These are phyloP conservation scores for Suillus brevipes DNA, from an alignment of 768 basidiomycete species.

Conservation along the genomic window DNA sequence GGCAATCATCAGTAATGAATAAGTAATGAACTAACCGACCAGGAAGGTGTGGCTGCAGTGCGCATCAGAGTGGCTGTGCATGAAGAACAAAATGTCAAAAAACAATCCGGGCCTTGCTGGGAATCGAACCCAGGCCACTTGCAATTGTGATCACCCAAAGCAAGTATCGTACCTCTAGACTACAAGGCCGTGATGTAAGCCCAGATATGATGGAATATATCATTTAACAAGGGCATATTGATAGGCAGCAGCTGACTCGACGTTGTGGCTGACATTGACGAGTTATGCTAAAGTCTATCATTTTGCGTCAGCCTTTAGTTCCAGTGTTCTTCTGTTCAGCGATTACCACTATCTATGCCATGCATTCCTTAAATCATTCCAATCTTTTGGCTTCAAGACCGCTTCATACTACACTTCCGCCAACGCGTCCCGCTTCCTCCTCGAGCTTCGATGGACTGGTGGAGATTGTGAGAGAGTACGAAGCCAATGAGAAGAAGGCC, in stretches of 20 bases:
- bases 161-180: conserved; percentile 39
- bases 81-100: neutral
- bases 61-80: no score
- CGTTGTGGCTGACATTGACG: neutral
- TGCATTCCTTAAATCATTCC: neutral
- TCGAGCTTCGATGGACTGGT: neutral
- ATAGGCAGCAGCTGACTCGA: neutral
- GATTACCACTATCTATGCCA: neutral
- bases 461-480: neutral
- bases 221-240: no score
- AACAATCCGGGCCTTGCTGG: conserved; percentile 34
- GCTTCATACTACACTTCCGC: neutral
- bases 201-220: neutral
- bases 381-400: neutral
- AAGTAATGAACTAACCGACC: no score
- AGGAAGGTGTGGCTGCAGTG: no score
- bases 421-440: neutral
- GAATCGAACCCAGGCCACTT: conserved; percentile 44
- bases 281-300: neutral
- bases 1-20: no score
- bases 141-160: conserved; percentile 31
- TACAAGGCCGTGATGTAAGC: conserved; percentile 27
- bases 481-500: neutral
- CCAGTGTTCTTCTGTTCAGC: neutral
- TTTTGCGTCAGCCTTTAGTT: neutral